Base-by-base conservation (phyloP, 495 filamentous ascomycete species). In the Tetracladium setigerum region DNA sequence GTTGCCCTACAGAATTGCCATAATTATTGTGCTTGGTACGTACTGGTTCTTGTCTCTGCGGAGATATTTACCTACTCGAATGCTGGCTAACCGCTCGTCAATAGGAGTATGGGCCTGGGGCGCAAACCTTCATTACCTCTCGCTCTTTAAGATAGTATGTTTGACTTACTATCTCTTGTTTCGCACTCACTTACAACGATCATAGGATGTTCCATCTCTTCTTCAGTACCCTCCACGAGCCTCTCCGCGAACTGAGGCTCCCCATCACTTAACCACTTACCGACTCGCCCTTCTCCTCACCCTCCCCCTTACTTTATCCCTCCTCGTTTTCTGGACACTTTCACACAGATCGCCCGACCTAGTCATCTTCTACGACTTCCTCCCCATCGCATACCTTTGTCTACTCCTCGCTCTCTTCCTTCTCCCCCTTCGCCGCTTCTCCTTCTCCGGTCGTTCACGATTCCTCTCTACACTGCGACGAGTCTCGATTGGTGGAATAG, bases 61-160 rank as follows among this genome's bases (percentile, higher is more conserved):
- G 5, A 4, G 16, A 5, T 11, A 41, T 41, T 17, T 6, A 5
- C 7, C 17, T 37, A 39, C 10, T 39, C 10, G 8, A 35, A 30
- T 8, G 14, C 34, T 22, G 22, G 30, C 32, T 57, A 50, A 50
- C 55, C 44, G 41, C 52, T 55, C 39, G 63, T 40, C 27, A 33
- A 38, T 53, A 92, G 87, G 86, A 51, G 79, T 94, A 55, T 95
- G 89, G 89, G 87, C 83, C 55, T 95, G 88, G 88, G 89, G 81
- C 42, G 55, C 83, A 47, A 95, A 92, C 67, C 76, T 95, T 16
- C 87, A 95, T 42, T 89, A 84, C 64, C 76, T 95, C 32, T 70
- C 77, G 55, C 63, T 79, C 45, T 65, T 77, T 52, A 81, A 81
- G 59, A 90, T 95, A 67, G 83, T 84, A 62, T 48, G 76, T 49